Evolutionary conservation across 164 flowering plant species (phyloP).

Genomic region (Santalum album): DNA sequence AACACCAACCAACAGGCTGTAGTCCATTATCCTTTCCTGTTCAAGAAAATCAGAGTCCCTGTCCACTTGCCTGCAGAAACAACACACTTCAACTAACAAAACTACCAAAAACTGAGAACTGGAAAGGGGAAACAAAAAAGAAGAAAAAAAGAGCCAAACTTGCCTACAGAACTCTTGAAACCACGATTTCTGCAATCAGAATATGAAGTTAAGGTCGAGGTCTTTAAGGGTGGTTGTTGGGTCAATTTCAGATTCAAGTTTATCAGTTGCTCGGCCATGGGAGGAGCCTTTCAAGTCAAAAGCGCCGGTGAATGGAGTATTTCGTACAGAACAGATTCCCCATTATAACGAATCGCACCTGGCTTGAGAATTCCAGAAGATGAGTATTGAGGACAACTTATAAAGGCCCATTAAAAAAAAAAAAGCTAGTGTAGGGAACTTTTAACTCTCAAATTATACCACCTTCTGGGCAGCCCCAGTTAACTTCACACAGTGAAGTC

Average conservation of each 20-base stretch:
- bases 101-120: too few relatives aligned
- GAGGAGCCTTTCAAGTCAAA: constrained; percentile 65
- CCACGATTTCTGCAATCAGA: constrained; percentile 44
- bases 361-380: constrained; percentile 10
- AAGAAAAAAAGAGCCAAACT: background rate
- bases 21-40: constrained; percentile 89
- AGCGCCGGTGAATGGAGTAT: constrained; percentile 40
- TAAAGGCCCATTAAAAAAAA: background rate
- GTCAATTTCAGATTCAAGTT: constrained; percentile 43
- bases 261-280: constrained; percentile 50
- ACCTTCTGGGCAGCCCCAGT: constrained; percentile 73
- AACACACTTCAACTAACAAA: background rate
- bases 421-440: background rate
- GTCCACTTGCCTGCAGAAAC: constrained; percentile 70
- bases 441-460: constrained; percentile 24
- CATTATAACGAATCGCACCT: constrained; percentile 64
- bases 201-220: constrained; percentile 52
- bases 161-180: constrained; percentile 47
- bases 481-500: constrained; percentile 83
- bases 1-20: constrained; percentile 77
- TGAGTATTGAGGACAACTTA: constrained; percentile 1
- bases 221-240: constrained; percentile 58
- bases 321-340: constrained; percentile 57
- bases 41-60: constrained; percentile 85
- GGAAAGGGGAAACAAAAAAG: too few relatives aligned